Base-by-base conservation (phyloP, 2,329 filamentous ascomycete genomes). In the Diatrype stigma region DNA sequence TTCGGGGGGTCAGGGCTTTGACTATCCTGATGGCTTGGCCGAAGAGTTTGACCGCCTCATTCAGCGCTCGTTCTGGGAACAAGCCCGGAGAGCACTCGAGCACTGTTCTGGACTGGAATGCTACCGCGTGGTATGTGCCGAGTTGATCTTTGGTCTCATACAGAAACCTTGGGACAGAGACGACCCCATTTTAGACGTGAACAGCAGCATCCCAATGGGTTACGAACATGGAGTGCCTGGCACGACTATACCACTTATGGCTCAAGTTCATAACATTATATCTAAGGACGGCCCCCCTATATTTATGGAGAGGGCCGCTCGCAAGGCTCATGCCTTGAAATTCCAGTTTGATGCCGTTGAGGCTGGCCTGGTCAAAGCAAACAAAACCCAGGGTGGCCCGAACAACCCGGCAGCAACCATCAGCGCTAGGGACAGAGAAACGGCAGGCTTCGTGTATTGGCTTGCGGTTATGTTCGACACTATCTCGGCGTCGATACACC, bases 391-490 rank as follows among this genome's bases (percentile, higher is more conserved):
- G 6, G 34, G 34, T 17, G 6, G n/a, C 34, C 34, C 34, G 16
- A 7, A 37, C 34, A 50, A 54, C n/a, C 40, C 16, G 45, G 49
- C 16, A 46, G 51, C 37, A 40, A 32, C 19, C 47, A 56, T 51
- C 51, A 51, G 47, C 23, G 45, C 46, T 32, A 60, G 54, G 59
- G 67, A 72, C 5, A 61, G 63, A 6, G 61, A 72, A 11, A 82
- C 80, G 0, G 68, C 83, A 23, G 71, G 77, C 12, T 64, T 83
- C 11, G 59, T 83, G 2, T 82, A 78, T 58, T 84, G 80, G 80
- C 66, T 84, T 16, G 77, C 75, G 0, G 68, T 82, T 44, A 83
- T 83, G 79, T 78, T 81, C 45, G 80, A 83, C 57, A 82, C 79
- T 0, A 63, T 82, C 8, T 80, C 76, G 0, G 73, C 80, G 0